Conservation (phyloP, 2,329 filamentous ascomycete genomes). For the Purpureocillium takamizusanense region DNA sequence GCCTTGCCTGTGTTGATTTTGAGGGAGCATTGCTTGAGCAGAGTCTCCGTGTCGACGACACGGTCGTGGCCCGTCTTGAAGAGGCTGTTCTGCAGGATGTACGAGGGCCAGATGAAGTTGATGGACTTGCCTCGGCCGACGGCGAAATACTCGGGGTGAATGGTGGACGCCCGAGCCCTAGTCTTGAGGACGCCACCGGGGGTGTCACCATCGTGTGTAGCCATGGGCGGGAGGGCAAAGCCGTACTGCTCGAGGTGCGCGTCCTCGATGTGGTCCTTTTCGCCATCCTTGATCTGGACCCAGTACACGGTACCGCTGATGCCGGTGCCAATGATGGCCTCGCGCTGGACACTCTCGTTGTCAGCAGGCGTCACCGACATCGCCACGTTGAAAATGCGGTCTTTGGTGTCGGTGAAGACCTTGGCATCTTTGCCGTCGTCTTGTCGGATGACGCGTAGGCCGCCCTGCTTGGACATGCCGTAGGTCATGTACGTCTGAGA, state of each 20-base stretch:
- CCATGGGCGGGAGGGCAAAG: conserved; percentile 81
- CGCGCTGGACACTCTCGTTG: conserved; percentile 49
- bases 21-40: conserved; percentile 76
- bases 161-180: conserved; percentile 79
- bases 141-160: conserved; percentile 87
- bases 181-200: conserved; percentile 93
- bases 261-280: conserved; percentile 72
- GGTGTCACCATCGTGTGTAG: conserved; percentile 78
- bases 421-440: conserved; percentile 88
- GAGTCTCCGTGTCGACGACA: conserved; percentile 77
- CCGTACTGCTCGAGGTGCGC: conserved; percentile 75
- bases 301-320: conserved; percentile 97
- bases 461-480: conserved; percentile 85
- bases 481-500: conserved; percentile 90
- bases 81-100: conserved; percentile 52
- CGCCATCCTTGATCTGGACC: conserved; percentile 67
- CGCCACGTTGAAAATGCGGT: conserved; percentile 90
- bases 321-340: conserved; percentile 85
- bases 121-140: conserved; percentile 95
- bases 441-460: conserved; percentile 87
- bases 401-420: conserved; percentile 82
- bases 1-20: conserved; percentile 97
- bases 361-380: conserved; percentile 62
- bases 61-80: conserved; percentile 57
- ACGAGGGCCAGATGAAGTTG: conserved; percentile 69